Percentiles rank a stretch among this genome's conserved stretches.
Evolutionary conservation across 2,329 filamentous ascomycete genomes (phyloP).

Genomic region (Fusarium compactum): DNA sequence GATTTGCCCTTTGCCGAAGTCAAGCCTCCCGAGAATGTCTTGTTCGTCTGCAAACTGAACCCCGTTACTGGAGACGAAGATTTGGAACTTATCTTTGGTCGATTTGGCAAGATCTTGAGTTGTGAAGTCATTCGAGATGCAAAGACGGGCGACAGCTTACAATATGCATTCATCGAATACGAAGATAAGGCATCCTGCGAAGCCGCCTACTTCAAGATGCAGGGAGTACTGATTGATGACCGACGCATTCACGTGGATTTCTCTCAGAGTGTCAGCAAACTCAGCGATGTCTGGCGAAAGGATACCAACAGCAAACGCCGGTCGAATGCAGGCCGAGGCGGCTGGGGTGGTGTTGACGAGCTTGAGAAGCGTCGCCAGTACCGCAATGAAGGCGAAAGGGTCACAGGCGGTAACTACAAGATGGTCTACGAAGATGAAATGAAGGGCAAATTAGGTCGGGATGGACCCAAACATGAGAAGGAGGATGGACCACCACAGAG

Average conservation of each 20-base stretch:
- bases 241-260: constrained; percentile 99
- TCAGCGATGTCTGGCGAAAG: constrained; percentile 90
- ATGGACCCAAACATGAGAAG: constrained; percentile 48
- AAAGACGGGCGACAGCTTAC: constrained; percentile 92
- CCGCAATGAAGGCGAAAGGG: constrained; percentile 70
- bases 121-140: constrained; percentile 97
- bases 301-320: constrained; percentile 85
- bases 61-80: constrained; percentile 96
- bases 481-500: constrained; percentile 28
- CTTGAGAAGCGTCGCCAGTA: constrained; percentile 95
- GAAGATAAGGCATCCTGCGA: constrained; percentile 94
- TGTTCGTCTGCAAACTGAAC: constrained; percentile 99
- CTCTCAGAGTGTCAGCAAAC: constrained; percentile 89
- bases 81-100: constrained; percentile 93
- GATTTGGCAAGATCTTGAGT: constrained; percentile 93
- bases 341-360: constrained; percentile 90
- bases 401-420: constrained; percentile 68
- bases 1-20: constrained; percentile 98
- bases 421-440: constrained; percentile 86
- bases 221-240: constrained; percentile 95
- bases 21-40: constrained; percentile 94
- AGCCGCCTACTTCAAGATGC: constrained; percentile 98
- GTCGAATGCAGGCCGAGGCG: constrained; percentile 70
- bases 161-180: constrained; percentile 98
- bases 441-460: constrained; percentile 61